phyloP scores from a whole-genome alignment of 192 early-diverging fungal species.

The Mortierella hygrophila region DNA sequence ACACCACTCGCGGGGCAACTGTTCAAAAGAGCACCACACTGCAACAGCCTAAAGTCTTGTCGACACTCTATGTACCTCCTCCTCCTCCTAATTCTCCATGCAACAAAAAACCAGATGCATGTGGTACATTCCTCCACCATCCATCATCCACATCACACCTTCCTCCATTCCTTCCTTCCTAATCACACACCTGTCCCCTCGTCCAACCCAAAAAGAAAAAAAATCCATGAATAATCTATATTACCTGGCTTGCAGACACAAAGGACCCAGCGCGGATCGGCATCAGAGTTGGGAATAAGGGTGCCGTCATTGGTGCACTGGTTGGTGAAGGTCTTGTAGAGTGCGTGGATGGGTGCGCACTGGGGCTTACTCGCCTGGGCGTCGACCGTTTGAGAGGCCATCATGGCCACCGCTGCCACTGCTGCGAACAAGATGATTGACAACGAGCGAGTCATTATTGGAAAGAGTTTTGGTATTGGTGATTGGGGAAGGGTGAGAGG shows the following conservation, averaged over 20 bases:
- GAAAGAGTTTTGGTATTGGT: background rate
- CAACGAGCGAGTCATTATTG: constrained; percentile 22
- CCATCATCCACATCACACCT: background rate
- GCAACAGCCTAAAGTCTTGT: no score
- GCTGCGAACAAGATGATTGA: constrained; percentile 16
- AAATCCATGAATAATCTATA: background rate
- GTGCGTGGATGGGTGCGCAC: constrained; percentile 29
- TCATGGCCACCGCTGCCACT: constrained; percentile 1
- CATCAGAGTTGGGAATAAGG: constrained; percentile 31
- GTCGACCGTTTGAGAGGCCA: background rate
- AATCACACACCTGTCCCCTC: background rate
- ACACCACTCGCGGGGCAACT: no score
- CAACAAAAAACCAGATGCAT: background rate
- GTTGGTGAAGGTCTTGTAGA: constrained; percentile 29
- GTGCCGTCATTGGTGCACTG: constrained; percentile 26
- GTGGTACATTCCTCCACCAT: background rate
- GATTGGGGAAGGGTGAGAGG: background rate
- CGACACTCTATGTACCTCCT: background rate
- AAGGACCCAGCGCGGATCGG: constrained; percentile 28
- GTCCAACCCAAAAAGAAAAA: constrained; percentile 1
- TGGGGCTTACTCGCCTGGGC: constrained; percentile 32
- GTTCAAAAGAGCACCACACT: background rate
- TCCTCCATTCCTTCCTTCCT: background rate
- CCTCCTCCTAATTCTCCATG: background rate
- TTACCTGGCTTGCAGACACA: constrained; percentile 41